phyloP scores from a whole-genome alignment of 1,139 yeast genomes.

The Dujonia santamariae region DNA sequence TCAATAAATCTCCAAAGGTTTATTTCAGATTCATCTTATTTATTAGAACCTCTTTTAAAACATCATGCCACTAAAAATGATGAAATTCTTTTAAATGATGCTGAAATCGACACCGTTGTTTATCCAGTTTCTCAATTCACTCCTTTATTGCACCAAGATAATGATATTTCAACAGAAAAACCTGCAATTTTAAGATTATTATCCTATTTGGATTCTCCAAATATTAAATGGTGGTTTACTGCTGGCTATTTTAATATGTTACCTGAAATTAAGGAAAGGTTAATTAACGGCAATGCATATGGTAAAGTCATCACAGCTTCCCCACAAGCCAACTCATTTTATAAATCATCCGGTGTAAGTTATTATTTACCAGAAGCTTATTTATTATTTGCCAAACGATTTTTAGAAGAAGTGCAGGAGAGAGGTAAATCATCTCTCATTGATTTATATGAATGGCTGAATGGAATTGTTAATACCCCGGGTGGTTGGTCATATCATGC shows the following conservation, averaged over 20 bases:
- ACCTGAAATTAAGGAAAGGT: slow-evolving; percentile 63
- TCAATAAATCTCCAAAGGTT: slow-evolving; percentile 55
- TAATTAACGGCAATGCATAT: slow-evolving; percentile 56
- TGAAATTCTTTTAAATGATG: slow-evolving; percentile 27
- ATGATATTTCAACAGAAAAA: slow-evolving; percentile 71
- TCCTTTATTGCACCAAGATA: slow-evolving; percentile 64
- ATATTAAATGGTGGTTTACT: slow-evolving; percentile 79
- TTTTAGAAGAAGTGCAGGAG: slow-evolving; percentile 52
- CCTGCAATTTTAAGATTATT: slow-evolving; percentile 62
- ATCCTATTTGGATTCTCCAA: slow-evolving; percentile 53
- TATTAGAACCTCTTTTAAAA: slow-evolving; percentile 56
- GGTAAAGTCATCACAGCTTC: slow-evolving; percentile 88
- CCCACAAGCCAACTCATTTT: slow-evolving; percentile 91
- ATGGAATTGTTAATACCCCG: slow-evolving; percentile 76
- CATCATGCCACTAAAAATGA: slow-evolving; percentile 35
- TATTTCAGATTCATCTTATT: slow-evolving; percentile 53
- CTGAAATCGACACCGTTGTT: slow-evolving; percentile 58
- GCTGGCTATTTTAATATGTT: slow-evolving; percentile 96
- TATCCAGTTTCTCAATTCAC: slow-evolving; percentile 92
- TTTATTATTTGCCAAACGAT: slow-evolving; percentile 68
- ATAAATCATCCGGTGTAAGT: slow-evolving; percentile 78
- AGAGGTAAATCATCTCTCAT: slow-evolving; percentile 48
- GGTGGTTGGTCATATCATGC: slow-evolving; percentile 98
- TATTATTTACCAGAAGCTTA: slow-evolving; percentile 86
- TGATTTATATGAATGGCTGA: slow-evolving; percentile 76